Base-by-base conservation (phyloP, 768 basidiomycete species). In the Tremella fuciformis region DNA sequence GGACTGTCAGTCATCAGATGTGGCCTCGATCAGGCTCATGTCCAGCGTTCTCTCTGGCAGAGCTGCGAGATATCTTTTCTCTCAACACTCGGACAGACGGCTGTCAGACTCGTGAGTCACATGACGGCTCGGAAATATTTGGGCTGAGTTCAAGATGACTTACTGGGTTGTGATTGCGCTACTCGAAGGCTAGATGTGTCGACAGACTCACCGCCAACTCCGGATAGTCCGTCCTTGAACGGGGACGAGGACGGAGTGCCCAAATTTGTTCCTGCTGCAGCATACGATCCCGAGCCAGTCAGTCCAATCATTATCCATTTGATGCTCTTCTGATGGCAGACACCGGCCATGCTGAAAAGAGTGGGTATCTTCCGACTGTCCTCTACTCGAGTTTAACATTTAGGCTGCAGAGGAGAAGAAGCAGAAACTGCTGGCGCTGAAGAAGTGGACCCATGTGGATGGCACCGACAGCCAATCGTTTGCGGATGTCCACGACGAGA, bases 41-140 rank as follows among this genome's bases (percentile, higher is more conserved):
- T n/a, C n/a, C n/a, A 76, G 75, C 75, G 3, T 76, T 76, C 61
- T 65, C 71, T 9, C 57, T 59, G 0, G 71, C 67, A 7, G 71
- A 98, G 88, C 83, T 98, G 42, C 86, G 86, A 38, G 91, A 93
- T 74, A 89, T 98, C 63, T 98, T 97, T 78, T 86, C 85, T n/a
- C 81, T 96, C 44, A 85, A 92, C 77, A 79, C 81, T 0, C 80
- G 85, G 55, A 92, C 91, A 0, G 65, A 73, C 54, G 78, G 81
- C 8, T 93, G 90, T 78, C 88, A 93, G 60, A 98, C 93, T 1
- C 94, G 75, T 74, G 55, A 62, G 73, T 58, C 11, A 26, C 26
- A 15, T 46, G 25, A 46, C 1, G 15, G 47, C 25, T 39, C 4
- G 26, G 2, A 13, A 22, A 26, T 13, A 15, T 6, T 22, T 3